Conservation (phyloP, 371 early-diverging fungal genomes). For the Apophysomyces sp. region DNA sequence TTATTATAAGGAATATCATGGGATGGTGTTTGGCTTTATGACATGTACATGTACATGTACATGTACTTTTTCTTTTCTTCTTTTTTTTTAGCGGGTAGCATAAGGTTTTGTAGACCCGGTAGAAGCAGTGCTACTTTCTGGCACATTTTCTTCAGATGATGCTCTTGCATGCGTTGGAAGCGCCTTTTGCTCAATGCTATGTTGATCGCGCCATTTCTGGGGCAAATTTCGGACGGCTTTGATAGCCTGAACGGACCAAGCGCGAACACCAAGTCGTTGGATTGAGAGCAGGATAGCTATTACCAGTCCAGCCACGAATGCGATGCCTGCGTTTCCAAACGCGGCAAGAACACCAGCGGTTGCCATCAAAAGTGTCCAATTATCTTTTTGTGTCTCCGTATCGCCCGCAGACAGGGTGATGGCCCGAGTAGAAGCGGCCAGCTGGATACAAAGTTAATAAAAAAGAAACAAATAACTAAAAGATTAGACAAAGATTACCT, state of each 20-base stretch:
- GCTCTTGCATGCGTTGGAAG: not conserved
- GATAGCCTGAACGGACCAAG: constrained; percentile 13
- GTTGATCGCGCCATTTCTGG: constrained; percentile 21
- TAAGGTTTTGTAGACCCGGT: not conserved
- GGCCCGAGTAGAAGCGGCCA: constrained; percentile 66
- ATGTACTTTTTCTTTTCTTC: not conserved
- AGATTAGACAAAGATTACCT: constrained; percentile 41
- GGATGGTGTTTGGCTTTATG: no score
- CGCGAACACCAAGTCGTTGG: constrained; percentile 34
- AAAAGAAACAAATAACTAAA: not conserved
- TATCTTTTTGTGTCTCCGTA: constrained; percentile 49
- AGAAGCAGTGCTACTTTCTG: not conserved
- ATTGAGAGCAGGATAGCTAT: constrained; percentile 44
- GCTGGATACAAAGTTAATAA: constrained; percentile 11
- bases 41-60: not conserved
- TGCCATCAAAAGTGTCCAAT: constrained; percentile 66
- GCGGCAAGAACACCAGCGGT: constrained; percentile 72
- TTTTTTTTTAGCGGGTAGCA: not conserved
- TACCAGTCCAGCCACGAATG: constrained; percentile 69
- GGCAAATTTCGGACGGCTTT: constrained; percentile 14
- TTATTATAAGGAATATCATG: not conserved
- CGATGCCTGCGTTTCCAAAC: constrained; percentile 83
- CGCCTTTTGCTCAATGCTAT: not conserved
- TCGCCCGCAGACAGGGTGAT: constrained; percentile 44
- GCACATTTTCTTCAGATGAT: not conserved